Percentiles rank a stretch among this genome's conserved stretches.
These are phyloP conservation scores for Trichoderma asperellum DNA, from an alignment of 2,329 filamentous ascomycete genomes.

Conservation along the genomic window DNA sequence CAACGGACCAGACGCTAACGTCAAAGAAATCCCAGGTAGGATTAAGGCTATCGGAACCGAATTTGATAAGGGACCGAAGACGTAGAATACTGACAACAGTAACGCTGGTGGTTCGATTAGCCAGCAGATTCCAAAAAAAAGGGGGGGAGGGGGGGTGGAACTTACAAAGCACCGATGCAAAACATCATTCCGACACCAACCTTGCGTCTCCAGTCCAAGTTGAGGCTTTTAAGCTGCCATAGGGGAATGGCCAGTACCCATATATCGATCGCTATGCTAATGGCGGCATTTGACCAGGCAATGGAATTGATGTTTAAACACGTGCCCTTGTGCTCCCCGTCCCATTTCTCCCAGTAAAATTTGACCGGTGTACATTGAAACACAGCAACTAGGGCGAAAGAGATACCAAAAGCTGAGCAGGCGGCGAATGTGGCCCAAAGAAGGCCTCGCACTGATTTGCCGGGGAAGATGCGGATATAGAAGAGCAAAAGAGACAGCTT, in stretches of 20 bases:
- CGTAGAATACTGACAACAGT: slow-evolving; percentile 47
- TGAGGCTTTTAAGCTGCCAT: slow-evolving; percentile 47
- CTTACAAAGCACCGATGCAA: slow-evolving; percentile 52
- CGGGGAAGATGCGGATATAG: slow-evolving; percentile 59
- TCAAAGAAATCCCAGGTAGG: slow-evolving; percentile 43
- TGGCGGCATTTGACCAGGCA: slow-evolving; percentile 55
- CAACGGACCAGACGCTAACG: slow-evolving; percentile 42
- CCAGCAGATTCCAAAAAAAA: neutral
- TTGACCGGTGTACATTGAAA: slow-evolving; percentile 57
- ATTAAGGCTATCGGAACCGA: slow-evolving; percentile 39
- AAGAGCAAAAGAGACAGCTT: slow-evolving; percentile 59
- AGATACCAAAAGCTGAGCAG: slow-evolving; percentile 45
- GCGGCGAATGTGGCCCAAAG: slow-evolving; percentile 50
- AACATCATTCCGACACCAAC: slow-evolving; percentile 56
- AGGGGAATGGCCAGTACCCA: slow-evolving; percentile 58
- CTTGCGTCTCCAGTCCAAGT: slow-evolving; percentile 54
- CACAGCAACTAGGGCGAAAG: slow-evolving; percentile 49
- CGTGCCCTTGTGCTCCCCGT: slow-evolving; percentile 49
- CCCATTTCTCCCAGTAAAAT: slow-evolving; percentile 59
- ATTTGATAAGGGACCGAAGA: slow-evolving; percentile 41
- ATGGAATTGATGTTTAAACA: slow-evolving; percentile 56
- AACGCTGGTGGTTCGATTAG: slow-evolving; percentile 35
- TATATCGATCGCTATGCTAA: slow-evolving; percentile 57
- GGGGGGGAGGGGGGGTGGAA: neutral
- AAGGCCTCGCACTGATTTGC: slow-evolving; percentile 42